Conservation (phyloP, 129 eudicot genomes). For the Cynara cardunculus region DNA sequence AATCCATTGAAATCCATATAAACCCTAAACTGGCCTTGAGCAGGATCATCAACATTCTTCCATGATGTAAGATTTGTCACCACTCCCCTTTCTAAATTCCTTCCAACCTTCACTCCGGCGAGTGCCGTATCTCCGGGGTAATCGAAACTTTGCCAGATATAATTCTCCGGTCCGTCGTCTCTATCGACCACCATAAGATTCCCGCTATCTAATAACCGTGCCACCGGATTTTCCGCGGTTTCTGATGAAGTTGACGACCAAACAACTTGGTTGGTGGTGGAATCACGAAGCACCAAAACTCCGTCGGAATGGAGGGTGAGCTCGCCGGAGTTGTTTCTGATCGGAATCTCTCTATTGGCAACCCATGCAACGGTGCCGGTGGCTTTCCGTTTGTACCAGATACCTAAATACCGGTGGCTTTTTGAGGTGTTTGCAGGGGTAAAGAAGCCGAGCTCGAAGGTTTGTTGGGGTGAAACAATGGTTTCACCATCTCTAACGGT, state of each 20-base stretch:
- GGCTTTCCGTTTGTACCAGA: neutral
- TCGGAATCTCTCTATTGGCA: neutral
- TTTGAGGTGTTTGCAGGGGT: neutral
- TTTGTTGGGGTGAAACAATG: neutral
- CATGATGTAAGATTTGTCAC: slow-evolving; percentile 13
- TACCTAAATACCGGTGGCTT: neutral
- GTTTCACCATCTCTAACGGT: neutral
- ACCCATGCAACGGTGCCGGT: neutral
- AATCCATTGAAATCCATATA: slow-evolving; percentile 3
- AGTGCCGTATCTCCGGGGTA: slow-evolving; percentile 24
- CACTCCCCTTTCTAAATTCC: neutral
- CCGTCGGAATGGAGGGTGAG: neutral
- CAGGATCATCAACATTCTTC: slow-evolving; percentile 27
- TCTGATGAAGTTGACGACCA: slow-evolving; percentile 13
- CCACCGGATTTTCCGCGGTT: neutral
- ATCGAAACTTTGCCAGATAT: slow-evolving; percentile 39
- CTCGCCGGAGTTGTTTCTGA: neutral
- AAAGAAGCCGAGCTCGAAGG: neutral
- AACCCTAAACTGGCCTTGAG: slow-evolving; percentile 10
- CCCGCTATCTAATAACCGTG: slow-evolving; percentile 20
- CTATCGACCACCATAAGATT: slow-evolving; percentile 16
- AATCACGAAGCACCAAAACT: neutral
- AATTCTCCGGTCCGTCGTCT: neutral
- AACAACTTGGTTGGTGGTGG: neutral
- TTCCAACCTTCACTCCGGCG: slow-evolving; percentile 25